Conservation (phyloP, 78 protist species). For the Dictyostelium citrinum region DNA sequence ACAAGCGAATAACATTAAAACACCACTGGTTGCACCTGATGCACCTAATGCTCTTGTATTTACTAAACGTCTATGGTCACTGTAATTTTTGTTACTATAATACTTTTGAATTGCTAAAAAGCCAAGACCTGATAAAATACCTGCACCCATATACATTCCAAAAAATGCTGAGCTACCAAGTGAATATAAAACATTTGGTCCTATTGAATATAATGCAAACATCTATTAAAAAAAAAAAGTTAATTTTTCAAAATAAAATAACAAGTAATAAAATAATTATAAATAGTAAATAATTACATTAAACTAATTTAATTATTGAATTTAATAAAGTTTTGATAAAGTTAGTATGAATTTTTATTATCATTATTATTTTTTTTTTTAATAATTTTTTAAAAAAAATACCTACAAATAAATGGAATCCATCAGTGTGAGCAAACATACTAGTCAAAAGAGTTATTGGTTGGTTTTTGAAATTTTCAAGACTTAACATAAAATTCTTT, state of each 20-base stretch:
- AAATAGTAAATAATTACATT: neutral
- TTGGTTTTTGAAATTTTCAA: neutral
- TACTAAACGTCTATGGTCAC: neutral
- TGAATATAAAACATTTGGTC: neutral
- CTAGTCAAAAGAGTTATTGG: slow-evolving; percentile 38
- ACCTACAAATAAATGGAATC: neutral
- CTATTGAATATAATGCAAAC: slow-evolving; percentile 23
- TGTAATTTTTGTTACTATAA: neutral
- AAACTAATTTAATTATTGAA: neutral
- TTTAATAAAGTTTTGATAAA: neutral
- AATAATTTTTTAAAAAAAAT: too few relatives aligned
- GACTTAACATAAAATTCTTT: neutral
- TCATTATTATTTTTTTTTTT: too few relatives aligned
- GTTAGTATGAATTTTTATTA: neutral
- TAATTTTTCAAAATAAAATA: neutral
- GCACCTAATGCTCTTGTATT: slow-evolving; percentile 28
- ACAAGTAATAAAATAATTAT: too few relatives aligned
- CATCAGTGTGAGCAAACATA: slow-evolving; percentile 37
- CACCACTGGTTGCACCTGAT: slow-evolving; percentile 23
- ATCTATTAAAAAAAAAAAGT: neutral
- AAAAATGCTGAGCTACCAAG: slow-evolving; percentile 11
- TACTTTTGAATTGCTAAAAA: neutral
- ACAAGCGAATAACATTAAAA: neutral
- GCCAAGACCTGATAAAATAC: neutral
- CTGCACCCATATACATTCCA: slow-evolving; percentile 36